phyloP scores from a whole-genome alignment of 176 grass and related monocot species.

The Bromus sterilis region DNA sequence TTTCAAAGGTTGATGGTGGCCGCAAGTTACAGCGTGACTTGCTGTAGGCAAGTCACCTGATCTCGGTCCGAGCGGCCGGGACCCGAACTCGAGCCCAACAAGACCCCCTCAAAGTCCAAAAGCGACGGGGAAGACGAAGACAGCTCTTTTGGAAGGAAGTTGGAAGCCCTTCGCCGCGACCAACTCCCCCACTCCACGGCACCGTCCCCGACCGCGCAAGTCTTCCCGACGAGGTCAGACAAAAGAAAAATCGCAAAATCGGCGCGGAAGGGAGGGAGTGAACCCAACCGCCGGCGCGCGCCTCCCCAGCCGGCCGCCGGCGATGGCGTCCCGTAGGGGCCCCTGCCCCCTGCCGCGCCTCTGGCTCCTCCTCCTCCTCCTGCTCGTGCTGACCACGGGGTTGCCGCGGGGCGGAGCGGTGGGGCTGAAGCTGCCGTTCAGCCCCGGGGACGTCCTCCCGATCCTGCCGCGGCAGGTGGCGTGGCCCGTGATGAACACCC shows the following conservation, averaged over 20 bases:
- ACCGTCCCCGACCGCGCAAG: constrained; percentile 3
- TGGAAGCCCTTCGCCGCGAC: background rate
- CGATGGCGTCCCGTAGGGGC: constrained; percentile 9
- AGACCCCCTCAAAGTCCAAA: background rate
- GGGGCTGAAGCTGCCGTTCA: constrained; percentile 56
- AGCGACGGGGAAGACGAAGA: background rate
- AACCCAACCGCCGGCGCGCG: background rate
- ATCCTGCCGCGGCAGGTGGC: constrained; percentile 77
- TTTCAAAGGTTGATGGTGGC: too few species aligned
- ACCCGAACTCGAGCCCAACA: background rate
- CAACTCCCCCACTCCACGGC: background rate
- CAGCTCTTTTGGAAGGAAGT: background rate
- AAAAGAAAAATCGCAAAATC: background rate
- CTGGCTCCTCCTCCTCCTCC: constrained; percentile 1
- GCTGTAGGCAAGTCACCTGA: too few species aligned
- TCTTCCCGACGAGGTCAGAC: background rate
- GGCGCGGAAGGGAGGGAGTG: background rate
- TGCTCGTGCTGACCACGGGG: background rate
- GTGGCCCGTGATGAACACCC: constrained; percentile 79
- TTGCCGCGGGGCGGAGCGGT: constrained; percentile 22
- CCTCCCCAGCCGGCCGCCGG: background rate
- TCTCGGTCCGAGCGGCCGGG: too few species aligned
- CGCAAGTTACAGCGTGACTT: too few species aligned
- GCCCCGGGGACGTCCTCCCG: constrained; percentile 72
- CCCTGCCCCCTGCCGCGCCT: background rate